phyloP scores from a whole-genome alignment of 495 filamentous ascomycete genomes.

The Hypoxylon crocopeplum region DNA sequence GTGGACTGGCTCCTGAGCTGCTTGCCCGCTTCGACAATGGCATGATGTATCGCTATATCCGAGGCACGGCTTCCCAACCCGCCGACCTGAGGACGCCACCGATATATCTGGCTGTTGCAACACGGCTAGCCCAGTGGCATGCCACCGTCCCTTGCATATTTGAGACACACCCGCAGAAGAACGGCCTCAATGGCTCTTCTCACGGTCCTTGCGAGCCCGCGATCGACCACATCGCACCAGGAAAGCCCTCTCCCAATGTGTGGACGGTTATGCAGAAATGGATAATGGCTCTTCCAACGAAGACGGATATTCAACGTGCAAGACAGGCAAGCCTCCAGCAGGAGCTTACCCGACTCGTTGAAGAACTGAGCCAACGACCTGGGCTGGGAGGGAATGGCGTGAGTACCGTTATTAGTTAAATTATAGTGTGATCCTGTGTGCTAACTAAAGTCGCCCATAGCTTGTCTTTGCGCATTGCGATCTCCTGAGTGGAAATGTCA shows the following conservation, averaged over 20 bases:
- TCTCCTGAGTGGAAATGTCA: conserved; percentile 92
- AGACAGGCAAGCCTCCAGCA: conserved; percentile 72
- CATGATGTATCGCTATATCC: conserved; percentile 90
- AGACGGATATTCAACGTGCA: conserved; percentile 67
- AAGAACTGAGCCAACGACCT: conserved; percentile 72
- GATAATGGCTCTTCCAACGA: conserved; percentile 82
- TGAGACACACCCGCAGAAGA: conserved; percentile 41
- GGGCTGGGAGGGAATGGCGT: conserved; percentile 77
- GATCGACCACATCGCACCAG: conserved; percentile 64
- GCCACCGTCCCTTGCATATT: conserved; percentile 71
- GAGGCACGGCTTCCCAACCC: conserved; percentile 77
- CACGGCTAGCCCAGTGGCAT: conserved; percentile 90
- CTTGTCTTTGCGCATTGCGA: conserved; percentile 95
- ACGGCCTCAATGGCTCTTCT: conserved; percentile 10
- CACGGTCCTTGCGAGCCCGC: conserved; percentile 44
- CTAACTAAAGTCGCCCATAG: conserved; percentile 51
- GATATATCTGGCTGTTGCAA: conserved; percentile 85
- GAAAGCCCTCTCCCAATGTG: conserved; percentile 74
- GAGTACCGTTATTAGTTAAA: conserved; percentile 43
- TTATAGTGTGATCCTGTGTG: background rate
- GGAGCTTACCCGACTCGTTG: conserved; percentile 74
- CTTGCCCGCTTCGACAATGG: conserved; percentile 96
- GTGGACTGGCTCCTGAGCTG: conserved; percentile 82
- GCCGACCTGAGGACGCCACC: conserved; percentile 73
- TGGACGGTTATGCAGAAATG: conserved; percentile 97